Base-by-base conservation (phyloP, 164 flowering plant genomes). In the Warburgia ugandensis region DNA sequence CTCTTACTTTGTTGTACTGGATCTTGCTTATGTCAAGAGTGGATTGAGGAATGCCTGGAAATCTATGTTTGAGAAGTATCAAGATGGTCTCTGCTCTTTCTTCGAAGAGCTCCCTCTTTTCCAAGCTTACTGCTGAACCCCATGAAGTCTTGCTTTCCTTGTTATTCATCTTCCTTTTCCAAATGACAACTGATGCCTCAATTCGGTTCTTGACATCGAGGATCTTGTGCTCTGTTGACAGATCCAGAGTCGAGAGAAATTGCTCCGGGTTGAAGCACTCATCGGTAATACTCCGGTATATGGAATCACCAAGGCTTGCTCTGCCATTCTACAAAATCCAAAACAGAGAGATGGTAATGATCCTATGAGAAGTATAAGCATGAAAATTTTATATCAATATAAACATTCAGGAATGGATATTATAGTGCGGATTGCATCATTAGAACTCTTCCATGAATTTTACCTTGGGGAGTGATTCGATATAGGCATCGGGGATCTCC, bases 381-480 rank as follows among this genome's bases (percentile, higher is more conserved):
- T 36, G 26, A 42, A 14, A 17, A 19, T 38, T 35, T n/a, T n/a
- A n/a, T n/a, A n/a, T n/a, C n/a, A n/a, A n/a, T n/a, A n/a, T n/a
- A n/a, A n/a, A n/a, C n/a, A n/a, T n/a, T n/a, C n/a, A n/a, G n/a
- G n/a, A n/a, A n/a, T n/a, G n/a, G n/a, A n/a, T n/a, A n/a, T n/a
- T n/a, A n/a, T n/a, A n/a, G n/a, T n/a, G n/a, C n/a, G n/a, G n/a
- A n/a, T n/a, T n/a, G n/a, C n/a, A n/a, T n/a, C n/a, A n/a, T n/a
- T n/a, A n/a, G n/a, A n/a, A n/a, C n/a, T n/a, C n/a, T n/a, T n/a
- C n/a, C n/a, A n/a, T n/a, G n/a, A n/a, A n/a, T 27, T 27, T 28
- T 69, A 90, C 97, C 97, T 86, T 86, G 12, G 97, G 97, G 17
- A 90, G 97, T 45, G 88, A 70, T 31, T 86, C 97, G 28, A 84